Base-by-base conservation (phyloP, 1,284 basidiomycete species). In the Apiotrichum siamense region DNA sequence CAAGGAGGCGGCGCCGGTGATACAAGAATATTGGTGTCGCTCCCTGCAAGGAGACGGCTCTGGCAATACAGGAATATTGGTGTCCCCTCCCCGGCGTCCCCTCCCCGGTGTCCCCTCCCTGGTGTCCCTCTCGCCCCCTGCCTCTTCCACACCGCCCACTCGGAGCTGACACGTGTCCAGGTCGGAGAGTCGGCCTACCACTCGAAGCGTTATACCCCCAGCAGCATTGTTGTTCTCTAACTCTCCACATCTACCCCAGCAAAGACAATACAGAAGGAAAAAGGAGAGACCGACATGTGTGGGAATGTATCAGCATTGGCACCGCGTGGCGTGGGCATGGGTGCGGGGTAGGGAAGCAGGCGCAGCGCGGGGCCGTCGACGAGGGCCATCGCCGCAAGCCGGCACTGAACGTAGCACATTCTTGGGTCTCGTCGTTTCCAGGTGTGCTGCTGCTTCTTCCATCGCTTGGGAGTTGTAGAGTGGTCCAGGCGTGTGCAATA, bases 121-220 rank as follows among this genome's bases (percentile, higher is more conserved):
- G 29, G 12, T 31, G 3, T 10, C 17, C 29, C 29, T 18, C n/a
- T 12, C 9, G 15, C 18, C 33, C n/a, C n/a, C 18, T 7, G 15
- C 7, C n/a, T 13, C 15, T n/a, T 17, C 29, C 36, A 33, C 38
- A 46, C 43, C n/a, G n/a, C n/a, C n/a, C 32, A 35, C 7, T 10
- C 36, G 15, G 13, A 9, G n/a, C 37, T 43, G 5, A 43, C 29
- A 48, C 44, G 9, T 12, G 32, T n/a, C n/a, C 55, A 87, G 86
- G 78, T 78, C 48, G 87, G 87, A 44, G 83, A 88, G 79, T 84
- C 84, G 69, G 83, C 89, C 20, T 97, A 96, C 81, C 82, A 89
- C 79, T 84, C 85, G 58, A 78, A 84, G 55, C 81, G 83, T 67
- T 91, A 91, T 77, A 83, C 81, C 59, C 80, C 85, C 26, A 78